Evolutionary conservation across 306 rosid species (phyloP), one percentile per base, ranked within the genome.

Genomic region (Amphicarpaea edgeworthii): DNA sequence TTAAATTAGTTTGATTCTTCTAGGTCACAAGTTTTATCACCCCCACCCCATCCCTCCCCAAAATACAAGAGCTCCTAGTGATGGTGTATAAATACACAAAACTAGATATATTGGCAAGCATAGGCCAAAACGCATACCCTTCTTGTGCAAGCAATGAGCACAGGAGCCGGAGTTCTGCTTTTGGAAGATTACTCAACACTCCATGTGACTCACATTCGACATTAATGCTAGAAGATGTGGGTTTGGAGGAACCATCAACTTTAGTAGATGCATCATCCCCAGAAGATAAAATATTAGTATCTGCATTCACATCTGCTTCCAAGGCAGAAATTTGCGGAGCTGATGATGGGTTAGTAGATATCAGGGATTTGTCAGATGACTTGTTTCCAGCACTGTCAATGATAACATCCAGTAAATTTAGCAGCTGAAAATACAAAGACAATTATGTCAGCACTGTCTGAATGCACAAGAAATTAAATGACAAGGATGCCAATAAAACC

Each of bases 101-200:
- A 32, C 49, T 21, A 45, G 45, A 63, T 30, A 64, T 42, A 46
- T 19, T 59, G 9, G 20, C 68, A 71, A 20, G 28, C 79, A 70
- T 7, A 72, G 73, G 75, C 50, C 58, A 7, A 64, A 30, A 34
- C 16, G 16, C 88, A 83, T 96, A 96, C 99, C 99, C 99, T 90
- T 96, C 99, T 77, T 90, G 90, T 69, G 96, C 99, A 77, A 96
- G 97, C 82, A 96, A 81, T 43, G 99, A 93, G 83, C 99, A 90
- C 58, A 96, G 83, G 71, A 96, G 97, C 58, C 90, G 88, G 68
- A 96, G 97, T 82, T 96, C 99, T 24, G 90, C 81, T 75, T 93
- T 88, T 8, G 97, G 99, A 46, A 96, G 88, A 81, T 77, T 87
- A 69, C 79, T 85, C 76, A 93, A 80, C 69, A 93, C 87, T 46